Evolutionary conservation across 2,329 filamentous ascomycete species (phyloP), one percentile per base, ranked within the genome.

Genomic region (Ophidiomyces ophidiicola): DNA sequence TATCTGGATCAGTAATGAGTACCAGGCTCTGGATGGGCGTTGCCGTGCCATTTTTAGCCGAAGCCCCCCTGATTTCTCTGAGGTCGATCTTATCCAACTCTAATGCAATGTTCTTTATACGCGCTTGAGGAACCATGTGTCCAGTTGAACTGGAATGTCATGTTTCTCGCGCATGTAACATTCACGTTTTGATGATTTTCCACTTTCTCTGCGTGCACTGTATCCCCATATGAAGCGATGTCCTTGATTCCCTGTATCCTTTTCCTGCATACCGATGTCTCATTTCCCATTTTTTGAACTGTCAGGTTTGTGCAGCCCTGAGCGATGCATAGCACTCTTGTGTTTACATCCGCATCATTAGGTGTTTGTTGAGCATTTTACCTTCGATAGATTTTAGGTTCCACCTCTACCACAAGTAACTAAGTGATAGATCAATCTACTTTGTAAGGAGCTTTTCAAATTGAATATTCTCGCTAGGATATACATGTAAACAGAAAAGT

Each of bases 1-100:
- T 48, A 81, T 96, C 37, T 94, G 86, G 82, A 86, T 96, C 55
- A 93, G 83, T 51, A 94, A 94, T 58, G 82, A 92, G 57, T 86
- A 86, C 43, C 86, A 88, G 14, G 82, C 84, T 6, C 66, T 96
- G 50, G 85, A 94, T 63, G 81, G 77, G 41, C 86, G 85, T 58
- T 76, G 76, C 20, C 76, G 81, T 12, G 85, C 93, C 4, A 75
- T 93, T 25, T 94, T 90, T 59, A 80, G 81, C 47, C 76, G 76
- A 46, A 82, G 85, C 44, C 87, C 87, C 11, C 87, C 87, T 0
- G 86, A 94, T 61, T 92, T 93, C 56, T 86, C 81, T 0, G 83
- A 92, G 60, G 69, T 88, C 19, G 85, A 93, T 62, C 64, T 93
- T 51, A 92, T 94, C 61, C 80, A 80, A 55, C 61, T 93, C 44